phyloP scores from a whole-genome alignment of 2,329 filamentous ascomycete species.

The Knoxdaviesia proteae region DNA sequence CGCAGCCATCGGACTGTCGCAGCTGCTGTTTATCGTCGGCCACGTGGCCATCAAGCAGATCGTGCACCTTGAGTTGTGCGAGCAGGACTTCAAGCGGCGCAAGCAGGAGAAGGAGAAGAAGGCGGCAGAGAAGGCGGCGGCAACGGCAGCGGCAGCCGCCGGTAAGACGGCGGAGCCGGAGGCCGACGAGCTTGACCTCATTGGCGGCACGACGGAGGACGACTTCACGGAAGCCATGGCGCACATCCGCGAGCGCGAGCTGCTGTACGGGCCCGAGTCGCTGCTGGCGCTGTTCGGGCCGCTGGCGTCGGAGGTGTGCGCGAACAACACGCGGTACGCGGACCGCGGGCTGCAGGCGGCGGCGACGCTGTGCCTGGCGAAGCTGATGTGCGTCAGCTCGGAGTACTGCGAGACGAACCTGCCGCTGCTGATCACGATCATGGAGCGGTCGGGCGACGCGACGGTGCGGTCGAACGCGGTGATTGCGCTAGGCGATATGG shows the following conservation, averaged over 20 bases:
- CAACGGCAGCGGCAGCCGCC: constrained; percentile 17
- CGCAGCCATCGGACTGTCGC: constrained; percentile 59
- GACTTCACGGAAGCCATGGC: constrained; percentile 77
- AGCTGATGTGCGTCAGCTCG: constrained; percentile 94
- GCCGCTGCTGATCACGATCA: constrained; percentile 86
- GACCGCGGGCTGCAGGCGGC: constrained; percentile 82
- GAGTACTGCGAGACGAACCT: constrained; percentile 93
- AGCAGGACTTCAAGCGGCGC: constrained; percentile 89
- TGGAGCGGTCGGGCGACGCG: constrained; percentile 81
- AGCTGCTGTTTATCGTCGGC: constrained; percentile 83
- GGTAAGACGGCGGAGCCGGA: constrained; percentile 41
- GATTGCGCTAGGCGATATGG: constrained; percentile 95
- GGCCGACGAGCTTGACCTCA: constrained; percentile 81
- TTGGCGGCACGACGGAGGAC: constrained; percentile 87
- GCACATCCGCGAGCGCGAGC: constrained; percentile 64
- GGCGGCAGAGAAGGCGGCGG: constrained; percentile 20
- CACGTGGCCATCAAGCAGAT: constrained; percentile 98
- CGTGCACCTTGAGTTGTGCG: constrained; percentile 91
- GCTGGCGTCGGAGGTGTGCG: constrained; percentile 79
- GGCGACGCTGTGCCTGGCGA: constrained; percentile 82
- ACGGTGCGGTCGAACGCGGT: constrained; percentile 92
- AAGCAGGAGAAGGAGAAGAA: constrained; percentile 77
- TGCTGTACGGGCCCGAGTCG: constrained; percentile 64
- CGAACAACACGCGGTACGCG: constrained; percentile 79
- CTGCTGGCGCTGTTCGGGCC: constrained; percentile 82